Evolutionary conservation across 23 red algal species (phyloP).

Genomic region (Gracilaria vermiculophylla): DNA sequence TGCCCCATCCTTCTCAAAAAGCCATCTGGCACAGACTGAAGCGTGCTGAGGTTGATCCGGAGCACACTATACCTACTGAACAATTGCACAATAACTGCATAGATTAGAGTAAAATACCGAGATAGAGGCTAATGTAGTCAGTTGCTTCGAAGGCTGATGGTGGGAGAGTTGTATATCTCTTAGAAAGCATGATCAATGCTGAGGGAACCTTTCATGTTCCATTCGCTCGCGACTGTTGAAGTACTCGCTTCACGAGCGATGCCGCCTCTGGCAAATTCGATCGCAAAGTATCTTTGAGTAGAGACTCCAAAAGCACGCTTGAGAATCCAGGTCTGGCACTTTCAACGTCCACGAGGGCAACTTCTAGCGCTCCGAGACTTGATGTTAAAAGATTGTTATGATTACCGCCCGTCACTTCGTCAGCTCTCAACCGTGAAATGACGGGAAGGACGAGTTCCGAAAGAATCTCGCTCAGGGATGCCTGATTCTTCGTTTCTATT

Average conservation of each 20-base stretch:
- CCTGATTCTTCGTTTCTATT: not conserved
- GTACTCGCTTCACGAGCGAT: conserved; percentile 8
- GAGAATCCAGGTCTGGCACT: conserved; percentile 44
- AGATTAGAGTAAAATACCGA: too few species aligned
- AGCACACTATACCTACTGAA: not conserved
- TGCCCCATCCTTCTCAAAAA: not conserved
- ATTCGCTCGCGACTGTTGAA: not conserved
- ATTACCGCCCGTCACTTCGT: conserved; percentile 42
- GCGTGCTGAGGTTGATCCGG: not conserved
- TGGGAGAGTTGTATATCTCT: not conserved
- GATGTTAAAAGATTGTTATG: conserved; percentile 26
- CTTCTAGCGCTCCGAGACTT: conserved; percentile 62
- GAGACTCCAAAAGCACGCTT: conserved; percentile 30
- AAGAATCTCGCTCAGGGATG: conserved; percentile 43
- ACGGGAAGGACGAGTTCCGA: conserved; percentile 67
- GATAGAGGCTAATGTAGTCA: not conserved
- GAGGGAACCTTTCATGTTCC: not conserved
- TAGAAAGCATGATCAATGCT: not conserved
- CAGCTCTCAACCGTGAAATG: conserved; percentile 59
- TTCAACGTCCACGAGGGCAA: conserved; percentile 65
- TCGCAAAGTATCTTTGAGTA: conserved; percentile 50
- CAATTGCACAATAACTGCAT: not conserved
- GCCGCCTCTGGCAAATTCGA: not conserved
- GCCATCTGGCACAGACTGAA: not conserved
- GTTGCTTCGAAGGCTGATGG: too few species aligned